phyloP scores from a whole-genome alignment of 352 stramenopile genomes.

The Pythium oligandrum region DNA sequence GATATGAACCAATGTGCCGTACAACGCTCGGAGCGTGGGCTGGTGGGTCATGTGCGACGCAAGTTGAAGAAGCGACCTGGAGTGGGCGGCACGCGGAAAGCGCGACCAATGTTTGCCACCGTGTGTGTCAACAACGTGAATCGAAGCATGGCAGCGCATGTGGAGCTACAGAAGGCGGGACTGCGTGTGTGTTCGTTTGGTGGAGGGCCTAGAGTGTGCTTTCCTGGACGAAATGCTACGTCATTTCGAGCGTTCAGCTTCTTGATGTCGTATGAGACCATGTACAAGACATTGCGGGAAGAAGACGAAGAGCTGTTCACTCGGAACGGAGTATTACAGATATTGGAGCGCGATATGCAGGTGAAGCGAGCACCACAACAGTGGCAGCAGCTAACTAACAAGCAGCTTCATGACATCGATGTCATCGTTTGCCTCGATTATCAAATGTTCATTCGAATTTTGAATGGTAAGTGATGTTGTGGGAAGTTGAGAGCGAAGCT shows the following conservation, averaged over 20 bases:
- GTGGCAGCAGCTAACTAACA: slow-evolving; percentile 35
- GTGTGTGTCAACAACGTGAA: slow-evolving; percentile 67
- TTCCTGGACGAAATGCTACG: slow-evolving; percentile 23
- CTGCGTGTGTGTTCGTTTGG: slow-evolving; percentile 47
- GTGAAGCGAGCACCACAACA: slow-evolving; percentile 42
- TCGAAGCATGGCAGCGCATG: slow-evolving; percentile 53
- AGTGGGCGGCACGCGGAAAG: too few relatives aligned
- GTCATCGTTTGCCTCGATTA: slow-evolving; percentile 59
- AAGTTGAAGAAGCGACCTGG: slow-evolving; percentile 11
- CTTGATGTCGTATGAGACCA: slow-evolving; percentile 37
- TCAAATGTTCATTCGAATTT: slow-evolving; percentile 14
- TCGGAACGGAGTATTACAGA: slow-evolving; percentile 35
- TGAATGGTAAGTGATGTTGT: slow-evolving; percentile 11
- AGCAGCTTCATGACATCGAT: slow-evolving; percentile 33
- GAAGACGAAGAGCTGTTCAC: slow-evolving; percentile 22
- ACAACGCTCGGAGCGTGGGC: slow-evolving; percentile 15
- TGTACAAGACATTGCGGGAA: slow-evolving; percentile 33
- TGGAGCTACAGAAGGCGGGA: slow-evolving; percentile 31
- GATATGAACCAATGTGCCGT: neutral
- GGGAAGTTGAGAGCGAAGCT: too few relatives aligned
- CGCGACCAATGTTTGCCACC: slow-evolving; percentile 33
- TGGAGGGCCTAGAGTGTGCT: slow-evolving; percentile 34
- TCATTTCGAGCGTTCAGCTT: slow-evolving; percentile 37
- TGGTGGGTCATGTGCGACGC: slow-evolving; percentile 16
- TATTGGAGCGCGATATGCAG: slow-evolving; percentile 45